Percentiles rank a stretch among this genome's conserved stretches.
Evolutionary conservation across 768 basidiomycete species (phyloP).

Genomic region (Lanmaoa pseudosensibilis): DNA sequence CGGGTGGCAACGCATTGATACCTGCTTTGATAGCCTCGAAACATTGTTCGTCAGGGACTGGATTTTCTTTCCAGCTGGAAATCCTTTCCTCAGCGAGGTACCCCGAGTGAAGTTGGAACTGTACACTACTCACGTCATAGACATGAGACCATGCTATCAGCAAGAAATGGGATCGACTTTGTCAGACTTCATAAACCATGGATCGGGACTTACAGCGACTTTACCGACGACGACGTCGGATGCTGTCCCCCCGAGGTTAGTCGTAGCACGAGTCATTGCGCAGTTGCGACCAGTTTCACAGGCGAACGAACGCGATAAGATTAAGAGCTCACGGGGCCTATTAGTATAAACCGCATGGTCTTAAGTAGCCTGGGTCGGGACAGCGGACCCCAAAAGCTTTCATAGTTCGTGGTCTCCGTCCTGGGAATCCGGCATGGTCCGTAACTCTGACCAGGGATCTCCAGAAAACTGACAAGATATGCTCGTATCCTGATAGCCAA

Average conservation of each 20-base stretch:
- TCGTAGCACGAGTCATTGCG: constrained; percentile 33
- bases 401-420: background rate
- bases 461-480: background rate
- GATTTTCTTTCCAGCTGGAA: constrained; percentile 42
- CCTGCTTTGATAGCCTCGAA: constrained; percentile 62
- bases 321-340: background rate
- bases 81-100: background rate
- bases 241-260: constrained; percentile 40
- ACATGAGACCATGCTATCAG: constrained; percentile 51
- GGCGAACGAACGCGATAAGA: background rate
- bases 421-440: background rate
- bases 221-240: constrained; percentile 38
- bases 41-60: constrained; percentile 54
- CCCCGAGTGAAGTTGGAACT: background rate
- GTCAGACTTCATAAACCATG: no score
- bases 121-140: constrained; percentile 47
- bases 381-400: background rate
- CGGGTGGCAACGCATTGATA: constrained; percentile 41
- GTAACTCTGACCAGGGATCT: background rate
- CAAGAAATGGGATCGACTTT: background rate
- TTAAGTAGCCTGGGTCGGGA: background rate
- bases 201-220: constrained; percentile 34
- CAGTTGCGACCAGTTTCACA: background rate
- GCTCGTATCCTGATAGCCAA: no score
- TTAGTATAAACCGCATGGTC: background rate